Evolutionary conservation across 164 flowering plant genomes (phyloP).

Genomic region (Buxus sempervirens): DNA sequence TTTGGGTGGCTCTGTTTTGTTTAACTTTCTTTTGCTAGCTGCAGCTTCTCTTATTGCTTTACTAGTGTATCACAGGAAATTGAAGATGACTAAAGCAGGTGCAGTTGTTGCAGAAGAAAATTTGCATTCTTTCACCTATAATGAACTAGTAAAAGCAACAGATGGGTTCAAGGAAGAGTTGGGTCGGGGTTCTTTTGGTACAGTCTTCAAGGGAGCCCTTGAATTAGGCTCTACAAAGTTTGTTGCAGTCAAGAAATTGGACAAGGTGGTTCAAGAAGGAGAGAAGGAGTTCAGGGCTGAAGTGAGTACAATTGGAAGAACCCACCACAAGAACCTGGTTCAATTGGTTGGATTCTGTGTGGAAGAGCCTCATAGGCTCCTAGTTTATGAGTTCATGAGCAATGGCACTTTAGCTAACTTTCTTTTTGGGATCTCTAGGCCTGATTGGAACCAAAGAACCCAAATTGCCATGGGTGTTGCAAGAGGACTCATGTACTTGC

Average conservation of each 20-base stretch:
- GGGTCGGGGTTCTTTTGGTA: background rate
- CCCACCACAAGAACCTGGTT: background rate
- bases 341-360: background rate
- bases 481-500: background rate
- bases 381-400: background rate
- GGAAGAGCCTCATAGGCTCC: background rate
- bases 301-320: background rate
- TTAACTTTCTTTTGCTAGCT: constrained; percentile 22
- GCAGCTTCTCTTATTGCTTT: constrained; percentile 1
- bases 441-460: background rate
- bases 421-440: background rate
- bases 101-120: background rate
- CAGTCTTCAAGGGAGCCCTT: background rate
- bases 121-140: constrained; percentile 16
- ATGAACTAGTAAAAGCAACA: background rate
- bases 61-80: background rate
- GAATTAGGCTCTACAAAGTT: too few species aligned
- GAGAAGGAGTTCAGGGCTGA: background rate
- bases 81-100: background rate
- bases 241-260: background rate
- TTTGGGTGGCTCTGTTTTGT: constrained; percentile 30
- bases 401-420: background rate
- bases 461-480: background rate
- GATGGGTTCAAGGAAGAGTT: background rate
- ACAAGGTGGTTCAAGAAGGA: background rate